A percentile compares a stretch with the other conserved stretches of the same genome.
phyloP scores from a whole-genome alignment of 108 stramenopile genomes.

The Schizochytrium sp. region DNA sequence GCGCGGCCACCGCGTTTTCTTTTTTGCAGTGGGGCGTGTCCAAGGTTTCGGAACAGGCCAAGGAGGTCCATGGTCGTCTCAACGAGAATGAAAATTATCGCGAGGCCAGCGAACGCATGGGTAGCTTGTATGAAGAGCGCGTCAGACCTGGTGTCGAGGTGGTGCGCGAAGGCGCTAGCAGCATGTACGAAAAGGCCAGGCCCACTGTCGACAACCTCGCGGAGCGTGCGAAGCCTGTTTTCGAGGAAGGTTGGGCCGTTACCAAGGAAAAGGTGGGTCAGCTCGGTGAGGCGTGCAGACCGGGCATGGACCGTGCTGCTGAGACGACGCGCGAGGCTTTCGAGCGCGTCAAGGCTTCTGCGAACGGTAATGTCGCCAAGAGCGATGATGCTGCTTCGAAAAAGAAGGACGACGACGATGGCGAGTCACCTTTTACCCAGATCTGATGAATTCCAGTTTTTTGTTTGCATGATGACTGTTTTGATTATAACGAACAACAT shows the following conservation, averaged over 20 bases:
- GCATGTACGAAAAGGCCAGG: neutral
- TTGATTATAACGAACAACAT: too few species aligned
- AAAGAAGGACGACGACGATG: neutral
- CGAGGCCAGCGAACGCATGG: neutral
- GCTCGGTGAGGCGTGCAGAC: neutral
- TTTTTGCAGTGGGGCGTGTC: neutral
- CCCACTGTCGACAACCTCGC: neutral
- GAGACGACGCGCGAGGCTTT: neutral
- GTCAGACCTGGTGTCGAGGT: neutral
- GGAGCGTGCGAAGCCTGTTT: neutral
- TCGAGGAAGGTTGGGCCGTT: neutral
- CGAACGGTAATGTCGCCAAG: neutral
- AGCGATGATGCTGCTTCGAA: neutral
- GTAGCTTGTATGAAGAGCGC: neutral
- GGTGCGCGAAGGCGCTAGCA: neutral
- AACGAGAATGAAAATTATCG: neutral
- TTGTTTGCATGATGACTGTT: neutral
- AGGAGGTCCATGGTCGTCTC: neutral
- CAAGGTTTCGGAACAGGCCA: neutral
- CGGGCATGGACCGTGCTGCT: neutral
- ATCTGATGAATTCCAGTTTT: neutral
- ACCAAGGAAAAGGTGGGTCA: neutral
- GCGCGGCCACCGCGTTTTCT: neutral
- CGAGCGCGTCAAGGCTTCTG: neutral
- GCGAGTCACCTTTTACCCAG: neutral